Evolutionary conservation across 2,329 filamentous ascomycete genomes (phyloP).

Genomic region (Ampelomyces quisqualis): DNA sequence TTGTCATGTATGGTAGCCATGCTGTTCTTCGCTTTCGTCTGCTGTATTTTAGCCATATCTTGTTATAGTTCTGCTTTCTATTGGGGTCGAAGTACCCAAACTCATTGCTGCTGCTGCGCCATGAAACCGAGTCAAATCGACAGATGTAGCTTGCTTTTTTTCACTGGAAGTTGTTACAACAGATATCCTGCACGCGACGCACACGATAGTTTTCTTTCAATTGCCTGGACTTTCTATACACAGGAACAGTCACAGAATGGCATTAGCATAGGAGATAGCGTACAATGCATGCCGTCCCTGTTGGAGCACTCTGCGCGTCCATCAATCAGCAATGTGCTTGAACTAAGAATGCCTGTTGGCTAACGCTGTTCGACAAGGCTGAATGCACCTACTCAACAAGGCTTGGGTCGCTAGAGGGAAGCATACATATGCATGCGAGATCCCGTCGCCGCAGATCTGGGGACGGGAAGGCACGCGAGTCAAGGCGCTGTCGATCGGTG

Average conservation of each 20-base stretch:
- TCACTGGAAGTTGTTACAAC: conserved; percentile 2
- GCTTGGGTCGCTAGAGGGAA: conserved; percentile 10
- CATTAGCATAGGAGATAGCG: too few relatives aligned
- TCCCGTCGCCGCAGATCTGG: conserved; percentile 20
- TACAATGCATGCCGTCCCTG: too few relatives aligned
- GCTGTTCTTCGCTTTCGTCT: conserved; percentile 13
- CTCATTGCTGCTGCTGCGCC: too few relatives aligned
- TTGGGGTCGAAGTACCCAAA: conserved; percentile 12
- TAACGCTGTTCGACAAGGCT: neutral
- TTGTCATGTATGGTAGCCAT: conserved; percentile 13
- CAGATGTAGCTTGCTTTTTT: too few relatives aligned
- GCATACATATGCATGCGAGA: conserved; percentile 16
- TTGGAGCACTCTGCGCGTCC: too few relatives aligned
- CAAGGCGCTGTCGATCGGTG: conserved; percentile 4
- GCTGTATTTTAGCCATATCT: conserved; percentile 12
- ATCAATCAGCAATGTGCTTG: too few relatives aligned
- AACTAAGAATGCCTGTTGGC: too few relatives aligned
- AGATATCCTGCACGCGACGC: conserved; percentile 22
- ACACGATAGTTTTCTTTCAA: conserved; percentile 23
- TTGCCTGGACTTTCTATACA: conserved; percentile 1
- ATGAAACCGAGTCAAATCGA: too few relatives aligned
- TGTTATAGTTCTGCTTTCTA: conserved; percentile 21
- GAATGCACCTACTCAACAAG: neutral
- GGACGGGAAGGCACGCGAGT: conserved; percentile 6
- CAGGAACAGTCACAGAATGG: neutral